Evolutionary conservation across 139 green algal genomes (phyloP).

Genomic region (Tetratostichococcus sp.): DNA sequence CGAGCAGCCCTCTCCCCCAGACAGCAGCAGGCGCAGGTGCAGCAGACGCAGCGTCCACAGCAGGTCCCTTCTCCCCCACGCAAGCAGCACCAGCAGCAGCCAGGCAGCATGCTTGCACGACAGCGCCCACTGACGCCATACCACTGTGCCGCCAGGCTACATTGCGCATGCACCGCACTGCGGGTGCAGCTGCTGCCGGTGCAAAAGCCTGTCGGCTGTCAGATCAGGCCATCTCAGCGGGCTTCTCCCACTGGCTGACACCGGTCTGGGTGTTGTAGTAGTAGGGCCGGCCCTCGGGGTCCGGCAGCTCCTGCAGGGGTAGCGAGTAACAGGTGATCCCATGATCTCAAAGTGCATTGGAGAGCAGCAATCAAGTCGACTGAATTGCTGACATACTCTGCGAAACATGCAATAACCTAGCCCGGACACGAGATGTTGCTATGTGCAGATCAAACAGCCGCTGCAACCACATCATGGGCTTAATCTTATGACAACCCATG

Average conservation of each 20-base stretch:
- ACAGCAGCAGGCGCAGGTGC: background rate
- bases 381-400: too few species aligned
- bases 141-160: background rate
- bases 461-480: too few species aligned
- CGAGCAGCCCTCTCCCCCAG: too few species aligned
- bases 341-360: too few species aligned
- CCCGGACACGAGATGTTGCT: too few species aligned
- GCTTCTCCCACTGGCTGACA: slow-evolving; percentile 87
- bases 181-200: background rate
- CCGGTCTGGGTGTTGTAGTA: slow-evolving; percentile 90
- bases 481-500: too few species aligned
- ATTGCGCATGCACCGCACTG: too few species aligned
- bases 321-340: too few species aligned
- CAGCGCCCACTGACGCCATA: background rate
- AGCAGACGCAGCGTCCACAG: background rate
- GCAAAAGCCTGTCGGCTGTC: too few species aligned
- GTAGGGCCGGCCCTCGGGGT: slow-evolving; percentile 75
- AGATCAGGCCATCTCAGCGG: slow-evolving; percentile 48
- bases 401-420: too few species aligned
- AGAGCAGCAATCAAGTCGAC: too few species aligned
- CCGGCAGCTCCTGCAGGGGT: slow-evolving; percentile 34
- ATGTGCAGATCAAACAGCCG: too few species aligned
- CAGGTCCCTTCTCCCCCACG: background rate
- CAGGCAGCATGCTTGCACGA: background rate
- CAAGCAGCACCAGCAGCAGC: background rate